Percentiles rank a stretch among this genome's conserved stretches.
phyloP scores from a whole-genome alignment of 495 filamentous ascomycete genomes.

The Xylaria grammica region DNA sequence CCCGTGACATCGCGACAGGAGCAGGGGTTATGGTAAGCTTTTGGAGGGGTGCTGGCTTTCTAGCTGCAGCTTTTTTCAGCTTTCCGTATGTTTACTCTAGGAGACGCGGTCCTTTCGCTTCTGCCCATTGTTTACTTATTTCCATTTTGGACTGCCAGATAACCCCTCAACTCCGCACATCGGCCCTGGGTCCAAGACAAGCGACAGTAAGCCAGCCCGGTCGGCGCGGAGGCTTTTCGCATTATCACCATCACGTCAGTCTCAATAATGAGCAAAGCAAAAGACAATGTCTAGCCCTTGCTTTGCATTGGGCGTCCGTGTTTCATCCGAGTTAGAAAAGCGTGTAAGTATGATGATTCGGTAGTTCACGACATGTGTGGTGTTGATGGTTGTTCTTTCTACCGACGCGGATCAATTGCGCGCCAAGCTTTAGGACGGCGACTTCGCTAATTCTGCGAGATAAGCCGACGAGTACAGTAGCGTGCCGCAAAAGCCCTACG shows the following conservation, averaged over 20 bases:
- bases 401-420: slow-evolving; percentile 1
- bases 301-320: slow-evolving; percentile 1
- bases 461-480: slow-evolving; percentile 4
- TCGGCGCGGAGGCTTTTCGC: slow-evolving; percentile 1
- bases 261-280: background rate
- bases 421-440: slow-evolving; percentile 16
- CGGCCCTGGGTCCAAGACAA: slow-evolving; percentile 7
- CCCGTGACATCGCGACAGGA: slow-evolving; percentile 25
- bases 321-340: slow-evolving; percentile 5
- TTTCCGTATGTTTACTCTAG: slow-evolving; percentile 11
- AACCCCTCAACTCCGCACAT: slow-evolving; percentile 26
- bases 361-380: background rate
- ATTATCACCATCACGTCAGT: background rate
- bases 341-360: background rate
- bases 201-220: slow-evolving; percentile 4
- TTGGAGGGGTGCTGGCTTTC: slow-evolving; percentile 3
- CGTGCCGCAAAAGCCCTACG: slow-evolving; percentile 4
- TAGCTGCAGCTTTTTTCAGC: slow-evolving; percentile 26
- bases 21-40: slow-evolving; percentile 16
- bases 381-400: background rate
- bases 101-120: slow-evolving; percentile 14
- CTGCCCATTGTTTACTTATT: slow-evolving; percentile 24
- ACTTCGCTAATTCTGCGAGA: background rate
- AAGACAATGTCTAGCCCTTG: slow-evolving; percentile 1
- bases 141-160: slow-evolving; percentile 6